Evolutionary conservation across 345 rosid species (phyloP), one percentile per base, ranked within the genome.

Genomic region (Murraya koenigii): DNA sequence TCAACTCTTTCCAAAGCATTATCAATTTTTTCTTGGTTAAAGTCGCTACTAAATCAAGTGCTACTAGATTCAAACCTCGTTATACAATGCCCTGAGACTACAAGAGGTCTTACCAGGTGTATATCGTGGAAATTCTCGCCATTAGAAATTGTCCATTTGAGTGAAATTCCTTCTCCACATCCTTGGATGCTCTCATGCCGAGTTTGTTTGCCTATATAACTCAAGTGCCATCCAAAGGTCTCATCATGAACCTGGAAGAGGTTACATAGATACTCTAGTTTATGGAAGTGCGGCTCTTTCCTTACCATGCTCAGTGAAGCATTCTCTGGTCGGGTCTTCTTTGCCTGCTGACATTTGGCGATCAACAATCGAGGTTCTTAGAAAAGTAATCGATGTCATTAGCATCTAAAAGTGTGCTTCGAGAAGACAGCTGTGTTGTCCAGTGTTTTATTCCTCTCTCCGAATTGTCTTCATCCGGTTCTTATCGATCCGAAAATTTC

Each of bases 321-420:
- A 59, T 89, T 86, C 79, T 83, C 86, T 26, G 77, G 83, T 79
- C 13, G 92, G 89, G 35, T 84, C 94, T 79, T 86, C 85, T 77
- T 81, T 90, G 80, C 90, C 91, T 13, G 71, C 68, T 36, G 89
- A 88, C 54, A 64, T 89, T 75, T 90, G 92, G 90, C 90, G 88
- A 72, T 92, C 89, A 54, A 84, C 91, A 19, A 75, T 91, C 56
- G 86, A 92, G 95, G 95, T 86, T 80, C 78, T 89, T 75, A 85
- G 97, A 81, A 93, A 91, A 88, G 89, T 92, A 80, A 89, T 92
- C 90, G 97, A 93, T 83, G 86, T 83, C 77, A 77, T 93, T 79
- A n/a, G 89, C 90, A 60, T 86, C 90, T 72, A 89, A 84, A 84
- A 82, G 81, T 70, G 84, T 84, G 82, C 85, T 87, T 72, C 78